Evolutionary conservation across 2,329 filamentous ascomycete species (phyloP), one percentile per base, ranked within the genome.

Genomic region (Colletotrichum cordylinicola): DNA sequence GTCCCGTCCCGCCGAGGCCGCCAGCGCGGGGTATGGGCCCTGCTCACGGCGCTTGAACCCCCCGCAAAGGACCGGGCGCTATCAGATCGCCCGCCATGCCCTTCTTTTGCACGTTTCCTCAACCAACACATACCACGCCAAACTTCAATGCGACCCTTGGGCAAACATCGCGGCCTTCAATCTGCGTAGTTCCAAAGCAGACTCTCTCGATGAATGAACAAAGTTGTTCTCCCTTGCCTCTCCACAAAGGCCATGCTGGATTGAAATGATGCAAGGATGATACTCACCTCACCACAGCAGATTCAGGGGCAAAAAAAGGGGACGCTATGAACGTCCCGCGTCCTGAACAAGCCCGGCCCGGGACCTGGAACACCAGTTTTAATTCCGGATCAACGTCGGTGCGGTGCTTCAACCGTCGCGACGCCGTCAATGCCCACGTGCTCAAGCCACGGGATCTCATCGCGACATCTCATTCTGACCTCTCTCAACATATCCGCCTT

Each of bases 371-470:
- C 8, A 21, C 18, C 55, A 37, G 8, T 37, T 21, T 60, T 62
- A 48, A 15, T 58, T 62, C 73, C 73, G 73, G 73, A 75, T 72
- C 61, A 75, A 75, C 62, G 56, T 75, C 71, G 73, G 73, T 29
- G 73, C 73, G 73, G 56, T 56, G 29, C 43, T 61, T 43, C 52
- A 70, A 31, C 60, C 31, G 58, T 64, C 39, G 39, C 24, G 31
- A 13, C 16, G 55, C 66, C 33, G 52, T 68, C 66, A 58, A 68
- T 58, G 55, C 64, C 52, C 67, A 75, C 55, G 64, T 73, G 64
- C n/a, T 18, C 31, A 66, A 52, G 62, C 62, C 37, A 24, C 18
- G 62, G 37, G 8, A n/a, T 66, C 21, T 66, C 62, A 31, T 66
- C 24, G 62, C 33, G 71, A 24, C 43, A 35, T 48, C n/a, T 27